Base-by-base conservation (phyloP, 805 yeast genomes). In the Myxozyma neglecta region DNA sequence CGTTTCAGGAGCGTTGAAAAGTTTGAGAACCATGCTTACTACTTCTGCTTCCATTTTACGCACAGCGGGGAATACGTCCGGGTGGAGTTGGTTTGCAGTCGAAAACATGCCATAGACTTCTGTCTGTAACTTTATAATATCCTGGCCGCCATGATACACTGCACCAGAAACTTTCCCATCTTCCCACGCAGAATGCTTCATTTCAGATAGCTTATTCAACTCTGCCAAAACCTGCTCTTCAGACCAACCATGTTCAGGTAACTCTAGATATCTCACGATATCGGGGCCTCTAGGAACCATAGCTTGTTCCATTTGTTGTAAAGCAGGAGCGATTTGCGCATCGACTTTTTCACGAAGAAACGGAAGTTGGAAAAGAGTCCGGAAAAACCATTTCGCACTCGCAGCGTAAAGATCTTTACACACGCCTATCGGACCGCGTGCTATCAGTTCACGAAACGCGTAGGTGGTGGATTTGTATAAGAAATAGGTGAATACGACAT, bases 41-140 rank as follows among this genome's bases (percentile, higher is more conserved):
- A 92, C 90, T 71, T 94, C 98, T 6, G 97, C 79, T 72, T 93
- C 99, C 97, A 93, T 92, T 74, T 93, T 91, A 47, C 99, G 84
- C 7, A 93, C 89, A 6, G 96, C 98, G 0, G 98, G 99, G 72
- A 93, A 93, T 3, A 91, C 94, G 75, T 93, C 98, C 0, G 99
- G 99, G 73, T 93, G 99, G 55, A 93, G 79, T 75, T 94, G 99
- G 75, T 94, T 93, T 1, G 97, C 90, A 29, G 92, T 91, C 6
- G 94, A 84, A 73, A 83, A 92, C 70, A 82, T 81, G 56, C 84
- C 82, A 73, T 84, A 92, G 0, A 97, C 94, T 58, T 81, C 75
- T 8, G 94, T 77, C 75, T 94, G 98, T 42, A 94, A 77, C 43
- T 81, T 77, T 43, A 88, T 79, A 57, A 93, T 75, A 37, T 88